These are phyloP conservation scores for Amoeboaphelidium protococcarum DNA, from an alignment of 371 early-diverging fungal genomes.

Conservation along the genomic window DNA sequence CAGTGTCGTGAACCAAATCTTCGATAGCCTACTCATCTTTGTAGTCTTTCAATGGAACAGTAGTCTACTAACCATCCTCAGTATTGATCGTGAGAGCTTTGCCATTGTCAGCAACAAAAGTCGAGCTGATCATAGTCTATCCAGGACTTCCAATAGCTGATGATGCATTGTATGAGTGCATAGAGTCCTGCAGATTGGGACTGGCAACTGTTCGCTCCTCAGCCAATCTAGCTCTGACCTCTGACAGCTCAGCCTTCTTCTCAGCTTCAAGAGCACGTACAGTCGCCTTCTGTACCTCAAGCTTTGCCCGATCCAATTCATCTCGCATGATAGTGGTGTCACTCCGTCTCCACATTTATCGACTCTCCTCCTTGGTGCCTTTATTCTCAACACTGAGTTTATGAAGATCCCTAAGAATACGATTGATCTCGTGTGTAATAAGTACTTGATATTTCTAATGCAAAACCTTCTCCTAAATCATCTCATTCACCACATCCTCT, in stretches of 20 bases:
- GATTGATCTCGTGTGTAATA: slow-evolving; percentile 56
- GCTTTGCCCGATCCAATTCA: background rate
- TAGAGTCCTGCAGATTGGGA: too few relatives aligned
- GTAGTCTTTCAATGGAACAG: background rate
- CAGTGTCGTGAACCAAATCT: background rate
- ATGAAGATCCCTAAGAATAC: slow-evolving; percentile 42
- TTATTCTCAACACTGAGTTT: slow-evolving; percentile 5
- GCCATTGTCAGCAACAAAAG: too few relatives aligned
- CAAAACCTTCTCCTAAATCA: slow-evolving; percentile 54
- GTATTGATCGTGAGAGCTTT: background rate
- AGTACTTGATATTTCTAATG: slow-evolving; percentile 38
- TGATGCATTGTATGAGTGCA: too few relatives aligned
- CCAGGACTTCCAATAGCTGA: too few relatives aligned
- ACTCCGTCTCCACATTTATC: background rate
- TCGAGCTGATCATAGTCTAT: too few relatives aligned
- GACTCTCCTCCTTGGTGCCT: background rate
- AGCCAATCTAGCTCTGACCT: too few relatives aligned
- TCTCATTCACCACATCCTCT: slow-evolving; percentile 66
- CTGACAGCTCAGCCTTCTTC: background rate
- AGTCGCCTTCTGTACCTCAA: background rate
- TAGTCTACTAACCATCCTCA: background rate
- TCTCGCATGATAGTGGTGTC: too few relatives aligned
- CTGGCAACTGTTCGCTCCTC: too few relatives aligned
- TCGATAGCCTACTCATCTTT: background rate
- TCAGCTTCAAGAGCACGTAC: background rate